A percentile compares a stretch with the other conserved stretches of the same genome.
Evolutionary conservation across 257 asterid species (phyloP).

Genomic region (Solanum okadae): DNA sequence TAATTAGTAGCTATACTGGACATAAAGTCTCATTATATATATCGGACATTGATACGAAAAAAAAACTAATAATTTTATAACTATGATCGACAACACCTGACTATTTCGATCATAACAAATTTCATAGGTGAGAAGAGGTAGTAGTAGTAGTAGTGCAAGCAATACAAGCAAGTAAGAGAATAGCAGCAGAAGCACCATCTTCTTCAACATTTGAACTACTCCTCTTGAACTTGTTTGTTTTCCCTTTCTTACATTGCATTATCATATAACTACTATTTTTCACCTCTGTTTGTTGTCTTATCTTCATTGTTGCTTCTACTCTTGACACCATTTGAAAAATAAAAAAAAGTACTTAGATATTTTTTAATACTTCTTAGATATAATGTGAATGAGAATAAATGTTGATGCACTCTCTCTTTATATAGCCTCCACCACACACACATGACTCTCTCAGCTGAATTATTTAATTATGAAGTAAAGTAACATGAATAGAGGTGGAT

Average conservation of each 20-base stretch:
- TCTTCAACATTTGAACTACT: conserved; percentile 53
- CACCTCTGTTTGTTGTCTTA: conserved; percentile 7
- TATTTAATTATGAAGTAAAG: background rate
- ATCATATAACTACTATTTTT: background rate
- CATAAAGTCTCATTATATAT: background rate
- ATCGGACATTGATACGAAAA: background rate
- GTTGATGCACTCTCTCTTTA: background rate
- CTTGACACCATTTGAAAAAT: conserved; percentile 42
- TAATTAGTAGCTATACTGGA: background rate
- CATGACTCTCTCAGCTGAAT: background rate
- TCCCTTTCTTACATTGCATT: conserved; percentile 53
- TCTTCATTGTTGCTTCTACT: conserved; percentile 30
- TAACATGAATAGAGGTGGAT: background rate
- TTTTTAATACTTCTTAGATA: background rate
- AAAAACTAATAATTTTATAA: background rate
- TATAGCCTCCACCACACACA: background rate
- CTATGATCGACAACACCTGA: background rate
- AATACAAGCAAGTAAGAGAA: conserved; percentile 61
- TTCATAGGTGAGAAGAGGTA: conserved; percentile 7
- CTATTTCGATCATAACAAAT: background rate
- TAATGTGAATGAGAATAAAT: background rate
- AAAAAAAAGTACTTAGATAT: background rate
- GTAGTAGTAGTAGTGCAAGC: conserved; percentile 23
- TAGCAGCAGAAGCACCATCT: conserved; percentile 71
- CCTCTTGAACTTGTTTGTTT: conserved; percentile 51